A percentile compares a stretch with the other conserved stretches of the same genome.
phyloP scores from a whole-genome alignment of 305 asterid species.

The Plantago rigida region DNA sequence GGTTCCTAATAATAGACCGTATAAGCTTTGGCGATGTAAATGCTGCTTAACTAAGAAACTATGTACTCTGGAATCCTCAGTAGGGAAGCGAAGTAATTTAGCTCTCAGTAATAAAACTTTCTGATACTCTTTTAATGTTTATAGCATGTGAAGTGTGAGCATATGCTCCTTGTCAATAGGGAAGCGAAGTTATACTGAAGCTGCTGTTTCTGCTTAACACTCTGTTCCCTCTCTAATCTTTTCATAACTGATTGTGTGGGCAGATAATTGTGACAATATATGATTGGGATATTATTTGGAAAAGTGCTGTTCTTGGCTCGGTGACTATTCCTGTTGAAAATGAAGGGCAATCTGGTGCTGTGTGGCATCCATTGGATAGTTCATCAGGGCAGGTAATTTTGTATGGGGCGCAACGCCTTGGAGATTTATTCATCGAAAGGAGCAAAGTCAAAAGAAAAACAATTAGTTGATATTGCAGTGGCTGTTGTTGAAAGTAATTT shows the following conservation, averaged over 20 bases:
- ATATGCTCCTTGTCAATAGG: too few relatives aligned
- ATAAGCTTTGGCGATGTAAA: too few relatives aligned
- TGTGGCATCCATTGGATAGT: conserved; percentile 71
- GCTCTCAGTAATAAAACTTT: too few relatives aligned
- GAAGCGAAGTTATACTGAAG: conserved; percentile 1
- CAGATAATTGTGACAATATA: conserved; percentile 90
- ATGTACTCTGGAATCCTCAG: too few relatives aligned
- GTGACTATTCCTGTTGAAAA: conserved; percentile 60
- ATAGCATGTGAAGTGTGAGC: neutral
- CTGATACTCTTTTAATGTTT: neutral
- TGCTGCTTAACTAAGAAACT: too few relatives aligned
- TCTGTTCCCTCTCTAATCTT: conserved; percentile 28
- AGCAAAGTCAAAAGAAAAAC: neutral
- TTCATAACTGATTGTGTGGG: conserved; percentile 32
- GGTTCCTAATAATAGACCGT: too few relatives aligned
- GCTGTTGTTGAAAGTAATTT: conserved; percentile 9
- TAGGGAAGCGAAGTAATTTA: too few relatives aligned
- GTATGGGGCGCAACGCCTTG: neutral
- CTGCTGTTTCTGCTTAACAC: conserved; percentile 17
- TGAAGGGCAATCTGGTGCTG: conserved; percentile 73
- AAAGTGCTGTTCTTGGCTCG: conserved; percentile 98
- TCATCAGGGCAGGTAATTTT: conserved; percentile 75
- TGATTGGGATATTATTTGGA: conserved; percentile 99
- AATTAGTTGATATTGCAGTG: conserved; percentile 11
- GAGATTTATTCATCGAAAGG: neutral